phyloP scores from a whole-genome alignment of 768 basidiomycete species.

The Exidia glandulosa region DNA sequence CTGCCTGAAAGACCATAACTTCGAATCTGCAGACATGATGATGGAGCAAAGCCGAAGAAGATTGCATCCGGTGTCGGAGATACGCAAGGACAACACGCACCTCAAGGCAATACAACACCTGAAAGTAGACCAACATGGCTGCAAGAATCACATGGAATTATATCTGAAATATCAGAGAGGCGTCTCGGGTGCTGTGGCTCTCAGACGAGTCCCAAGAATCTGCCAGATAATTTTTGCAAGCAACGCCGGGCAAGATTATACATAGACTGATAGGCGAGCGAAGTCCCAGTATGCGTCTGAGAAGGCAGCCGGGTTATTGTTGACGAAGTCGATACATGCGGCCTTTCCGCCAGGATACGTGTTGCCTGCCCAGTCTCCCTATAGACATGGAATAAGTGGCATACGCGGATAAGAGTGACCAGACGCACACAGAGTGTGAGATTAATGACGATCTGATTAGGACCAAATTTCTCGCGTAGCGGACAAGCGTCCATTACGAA shows the following conservation, averaged over 20 bases:
- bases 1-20: no score
- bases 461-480: slow-evolving; percentile 39
- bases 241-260: background rate
- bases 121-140: no score
- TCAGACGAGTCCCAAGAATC: background rate
- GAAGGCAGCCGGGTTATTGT: slow-evolving; percentile 49
- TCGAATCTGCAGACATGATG: no score
- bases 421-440: slow-evolving; percentile 49
- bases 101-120: no score
- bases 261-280: slow-evolving; percentile 47
- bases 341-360: background rate
- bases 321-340: slow-evolving; percentile 25
- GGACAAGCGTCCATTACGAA: slow-evolving; percentile 53
- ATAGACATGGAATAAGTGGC: background rate
- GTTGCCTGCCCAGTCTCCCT: slow-evolving; percentile 4
- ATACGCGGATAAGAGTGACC: background rate
- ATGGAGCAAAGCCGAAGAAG: no score
- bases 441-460: slow-evolving; percentile 58
- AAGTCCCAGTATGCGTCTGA: slow-evolving; percentile 60
- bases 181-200: no score
- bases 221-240: background rate
- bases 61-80: no score
- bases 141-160: no score
- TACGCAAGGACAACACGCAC: no score
- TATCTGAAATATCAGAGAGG: no score